Conservation (phyloP, 2,329 filamentous ascomycete genomes). For the Phoma sp. region DNA sequence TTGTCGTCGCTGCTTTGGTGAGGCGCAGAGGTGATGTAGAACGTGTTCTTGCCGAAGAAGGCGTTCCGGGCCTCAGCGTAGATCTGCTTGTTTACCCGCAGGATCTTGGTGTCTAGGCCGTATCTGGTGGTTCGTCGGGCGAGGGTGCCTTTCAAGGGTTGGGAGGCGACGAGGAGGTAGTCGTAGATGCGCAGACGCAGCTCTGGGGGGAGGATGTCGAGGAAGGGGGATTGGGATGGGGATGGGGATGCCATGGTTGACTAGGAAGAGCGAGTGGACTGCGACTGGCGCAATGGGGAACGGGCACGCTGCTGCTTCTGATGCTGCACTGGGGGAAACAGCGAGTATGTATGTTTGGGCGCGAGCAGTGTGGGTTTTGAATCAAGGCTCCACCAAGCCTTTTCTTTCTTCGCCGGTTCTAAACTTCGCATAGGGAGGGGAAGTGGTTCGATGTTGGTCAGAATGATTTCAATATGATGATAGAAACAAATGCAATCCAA, state of each 20-base stretch:
- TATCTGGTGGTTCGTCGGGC: slow-evolving; percentile 33
- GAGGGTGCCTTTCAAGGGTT: slow-evolving; percentile 28
- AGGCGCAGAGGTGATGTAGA: slow-evolving; percentile 32
- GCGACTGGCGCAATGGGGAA: background rate
- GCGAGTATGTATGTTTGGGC: slow-evolving; percentile 7
- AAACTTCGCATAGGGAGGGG: slow-evolving; percentile 6
- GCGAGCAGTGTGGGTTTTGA: slow-evolving; percentile 3
- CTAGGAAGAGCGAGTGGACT: background rate
- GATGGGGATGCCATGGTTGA: background rate
- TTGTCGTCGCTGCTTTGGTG: background rate
- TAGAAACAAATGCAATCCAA: no score
- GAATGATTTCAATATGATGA: no score
- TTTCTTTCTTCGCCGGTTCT: slow-evolving; percentile 15
- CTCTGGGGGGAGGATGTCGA: slow-evolving; percentile 39
- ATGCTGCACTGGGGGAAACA: slow-evolving; percentile 6
- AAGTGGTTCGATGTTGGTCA: no score
- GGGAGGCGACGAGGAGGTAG: slow-evolving; percentile 29
- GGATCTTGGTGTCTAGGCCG: slow-evolving; percentile 43
- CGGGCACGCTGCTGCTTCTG: slow-evolving; percentile 3
- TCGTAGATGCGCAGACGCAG: slow-evolving; percentile 40
- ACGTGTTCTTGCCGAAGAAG: slow-evolving; percentile 51
- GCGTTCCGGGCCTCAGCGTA: slow-evolving; percentile 50
- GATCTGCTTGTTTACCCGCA: slow-evolving; percentile 48
- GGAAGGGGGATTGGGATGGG: slow-evolving; percentile 1
- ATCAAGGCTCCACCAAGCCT: slow-evolving; percentile 18